Evolutionary conservation across 495 filamentous ascomycete genomes (phyloP).

Genomic region (Aspergillus avenaceus): DNA sequence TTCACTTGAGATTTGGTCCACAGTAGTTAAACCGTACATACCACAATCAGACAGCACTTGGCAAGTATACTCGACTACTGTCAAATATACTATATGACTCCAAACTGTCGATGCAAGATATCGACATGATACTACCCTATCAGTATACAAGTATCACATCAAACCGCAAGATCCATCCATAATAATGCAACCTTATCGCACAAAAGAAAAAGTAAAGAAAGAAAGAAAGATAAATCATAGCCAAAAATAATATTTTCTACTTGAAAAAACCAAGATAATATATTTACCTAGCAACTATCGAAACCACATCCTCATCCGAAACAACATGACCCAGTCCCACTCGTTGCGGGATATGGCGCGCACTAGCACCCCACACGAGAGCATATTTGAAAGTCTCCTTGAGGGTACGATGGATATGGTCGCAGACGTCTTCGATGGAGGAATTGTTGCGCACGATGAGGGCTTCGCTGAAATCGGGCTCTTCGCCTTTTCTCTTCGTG

Average conservation of each 20-base stretch:
- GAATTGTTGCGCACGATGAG: slow-evolving; percentile 86
- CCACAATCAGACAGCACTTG: too few relatives aligned
- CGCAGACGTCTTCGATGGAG: slow-evolving; percentile 95
- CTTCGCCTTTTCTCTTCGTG: slow-evolving; percentile 90
- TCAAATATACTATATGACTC: too few relatives aligned
- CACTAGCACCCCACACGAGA: slow-evolving; percentile 95
- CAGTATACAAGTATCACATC: too few relatives aligned
- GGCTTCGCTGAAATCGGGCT: slow-evolving; percentile 88
- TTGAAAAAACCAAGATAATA: neutral
- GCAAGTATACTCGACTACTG: too few relatives aligned
- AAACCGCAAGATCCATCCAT: too few relatives aligned
- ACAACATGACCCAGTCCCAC: slow-evolving; percentile 86
- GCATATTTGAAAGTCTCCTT: slow-evolving; percentile 99
- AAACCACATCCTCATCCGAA: slow-evolving; percentile 94
- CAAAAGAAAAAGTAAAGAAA: too few relatives aligned
- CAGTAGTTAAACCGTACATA: too few relatives aligned
- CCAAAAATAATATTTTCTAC: neutral
- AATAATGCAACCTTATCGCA: too few relatives aligned
- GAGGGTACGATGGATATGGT: slow-evolving; percentile 87
- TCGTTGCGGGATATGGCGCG: slow-evolving; percentile 88
- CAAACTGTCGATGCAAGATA: too few relatives aligned
- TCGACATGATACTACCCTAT: too few relatives aligned
- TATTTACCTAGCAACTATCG: slow-evolving; percentile 63
- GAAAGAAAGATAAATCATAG: too few relatives aligned
- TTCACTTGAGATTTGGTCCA: too few relatives aligned